Evolutionary conservation across 2,329 filamentous ascomycete genomes (phyloP).

Genomic region (Aspergillus proliferans): DNA sequence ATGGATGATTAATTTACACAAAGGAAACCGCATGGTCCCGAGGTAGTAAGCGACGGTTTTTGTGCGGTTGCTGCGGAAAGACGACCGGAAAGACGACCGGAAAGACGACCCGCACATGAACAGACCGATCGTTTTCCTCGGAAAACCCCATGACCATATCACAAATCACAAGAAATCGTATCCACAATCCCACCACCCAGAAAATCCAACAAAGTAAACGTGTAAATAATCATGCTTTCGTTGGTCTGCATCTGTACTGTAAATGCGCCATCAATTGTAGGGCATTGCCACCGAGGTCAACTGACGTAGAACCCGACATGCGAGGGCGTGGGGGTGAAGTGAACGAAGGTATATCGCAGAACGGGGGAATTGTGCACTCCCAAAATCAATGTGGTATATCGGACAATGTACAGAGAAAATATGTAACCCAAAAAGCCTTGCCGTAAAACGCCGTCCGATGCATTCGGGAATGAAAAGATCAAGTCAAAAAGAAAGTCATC

Average conservation of each 20-base stretch:
- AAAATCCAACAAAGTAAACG: no score
- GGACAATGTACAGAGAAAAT: slow-evolving; percentile 9
- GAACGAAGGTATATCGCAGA: slow-evolving; percentile 5
- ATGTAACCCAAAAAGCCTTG: slow-evolving; percentile 2
- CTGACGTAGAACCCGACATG: not conserved
- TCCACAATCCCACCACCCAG: no score
- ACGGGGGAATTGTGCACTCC: slow-evolving; percentile 5
- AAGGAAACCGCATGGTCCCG: not conserved
- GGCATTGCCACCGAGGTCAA: not conserved
- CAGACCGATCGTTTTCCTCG: not conserved
- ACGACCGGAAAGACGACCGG: not conserved
- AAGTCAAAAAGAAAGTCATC: slow-evolving; percentile 8
- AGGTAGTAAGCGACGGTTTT: not conserved
- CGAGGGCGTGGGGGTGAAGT: not conserved
- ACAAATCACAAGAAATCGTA: no score
- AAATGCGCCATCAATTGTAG: not conserved
- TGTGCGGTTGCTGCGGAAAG: not conserved
- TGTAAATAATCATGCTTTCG: not conserved
- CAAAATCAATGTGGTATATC: slow-evolving; percentile 14
- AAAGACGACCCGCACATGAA: not conserved
- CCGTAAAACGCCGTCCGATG: slow-evolving; percentile 32
- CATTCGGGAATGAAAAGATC: slow-evolving; percentile 17
- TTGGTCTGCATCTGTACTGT: not conserved
- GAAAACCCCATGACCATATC: no score
- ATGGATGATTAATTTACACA: not conserved